phyloP scores from a whole-genome alignment of 352 stramenopile genomes.

The Phytophthora europaea region DNA sequence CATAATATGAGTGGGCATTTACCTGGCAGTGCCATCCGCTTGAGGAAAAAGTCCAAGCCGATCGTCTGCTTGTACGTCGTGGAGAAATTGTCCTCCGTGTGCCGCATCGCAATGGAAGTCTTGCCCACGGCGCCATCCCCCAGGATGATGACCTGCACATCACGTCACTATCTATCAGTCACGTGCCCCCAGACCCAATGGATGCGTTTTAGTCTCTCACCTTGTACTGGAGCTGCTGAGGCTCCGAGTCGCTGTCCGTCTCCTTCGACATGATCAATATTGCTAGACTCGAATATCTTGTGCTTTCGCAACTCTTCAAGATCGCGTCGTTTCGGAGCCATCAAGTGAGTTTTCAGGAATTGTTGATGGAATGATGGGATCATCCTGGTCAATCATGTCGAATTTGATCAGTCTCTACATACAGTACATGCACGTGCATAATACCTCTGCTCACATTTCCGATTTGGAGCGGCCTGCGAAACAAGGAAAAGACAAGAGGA shows the following conservation, averaged over 20 bases:
- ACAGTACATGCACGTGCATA: too few species aligned
- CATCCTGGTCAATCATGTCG: not conserved
- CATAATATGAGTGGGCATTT: not conserved
- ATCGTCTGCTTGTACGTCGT: conserved; percentile 97
- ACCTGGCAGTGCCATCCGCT: conserved; percentile 92
- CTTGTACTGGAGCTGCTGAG: conserved; percentile 91
- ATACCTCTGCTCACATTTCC: too few species aligned
- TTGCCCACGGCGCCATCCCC: conserved; percentile 96
- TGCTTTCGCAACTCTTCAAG: conserved; percentile 18
- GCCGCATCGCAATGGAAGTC: conserved; percentile 95
- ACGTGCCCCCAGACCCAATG: not conserved
- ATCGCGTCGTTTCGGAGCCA: conserved; percentile 34
- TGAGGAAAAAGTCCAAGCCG: conserved; percentile 96
- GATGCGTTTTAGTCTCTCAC: conserved; percentile 20
- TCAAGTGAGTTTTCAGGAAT: too few species aligned
- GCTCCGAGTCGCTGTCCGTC: conserved; percentile 85
- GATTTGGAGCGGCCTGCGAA: too few species aligned
- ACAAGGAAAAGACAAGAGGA: not conserved
- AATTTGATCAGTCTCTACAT: not conserved
- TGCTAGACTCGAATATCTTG: not conserved
- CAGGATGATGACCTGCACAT: conserved; percentile 92
- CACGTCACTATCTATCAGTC: not conserved
- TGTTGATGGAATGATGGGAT: not conserved
- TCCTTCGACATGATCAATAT: conserved; percentile 76
- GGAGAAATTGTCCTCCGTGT: conserved; percentile 94